Percentiles rank a stretch among this genome's conserved stretches.
phyloP scores from a whole-genome alignment of 345 rosid genomes.

The Rhizophora apiculata region DNA sequence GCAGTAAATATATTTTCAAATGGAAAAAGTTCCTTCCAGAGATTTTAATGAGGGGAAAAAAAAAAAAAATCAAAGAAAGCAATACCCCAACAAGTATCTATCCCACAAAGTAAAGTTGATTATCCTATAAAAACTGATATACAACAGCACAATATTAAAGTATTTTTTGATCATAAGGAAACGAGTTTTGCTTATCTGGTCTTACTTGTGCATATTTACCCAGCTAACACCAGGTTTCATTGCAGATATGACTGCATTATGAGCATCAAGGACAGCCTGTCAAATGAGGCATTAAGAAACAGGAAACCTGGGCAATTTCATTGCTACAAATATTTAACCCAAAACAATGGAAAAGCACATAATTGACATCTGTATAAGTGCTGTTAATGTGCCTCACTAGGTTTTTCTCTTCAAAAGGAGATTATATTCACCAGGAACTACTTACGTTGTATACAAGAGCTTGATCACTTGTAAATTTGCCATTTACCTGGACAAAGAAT shows the following conservation, averaged over 20 bases:
- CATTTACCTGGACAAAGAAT: constrained; percentile 63
- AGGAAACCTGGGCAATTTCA: not conserved
- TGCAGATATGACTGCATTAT: constrained; percentile 69
- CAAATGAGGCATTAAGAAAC: constrained; percentile 17
- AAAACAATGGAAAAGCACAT: not conserved
- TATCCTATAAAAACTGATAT: not conserved
- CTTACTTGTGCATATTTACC: constrained; percentile 96
- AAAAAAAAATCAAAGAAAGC: too few species aligned
- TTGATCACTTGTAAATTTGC: constrained; percentile 84
- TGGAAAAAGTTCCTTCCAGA: too few species aligned
- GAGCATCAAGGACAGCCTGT: constrained; percentile 86
- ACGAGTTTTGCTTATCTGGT: constrained; percentile 1
- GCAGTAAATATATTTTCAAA: too few species aligned
- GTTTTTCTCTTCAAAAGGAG: not conserved
- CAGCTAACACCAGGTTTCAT: constrained; percentile 89
- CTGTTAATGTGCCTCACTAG: not conserved
- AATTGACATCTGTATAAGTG: not conserved
- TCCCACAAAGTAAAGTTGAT: not conserved
- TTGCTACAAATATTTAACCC: not conserved
- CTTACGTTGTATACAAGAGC: constrained; percentile 79
- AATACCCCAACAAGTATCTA: not conserved
- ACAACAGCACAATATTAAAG: constrained; percentile 7
- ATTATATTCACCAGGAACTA: not conserved
- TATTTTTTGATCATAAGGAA: not conserved
- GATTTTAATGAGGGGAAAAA: too few species aligned